phyloP scores from a whole-genome alignment of 176 grass and related monocot genomes.

The Zoysia japonica region DNA sequence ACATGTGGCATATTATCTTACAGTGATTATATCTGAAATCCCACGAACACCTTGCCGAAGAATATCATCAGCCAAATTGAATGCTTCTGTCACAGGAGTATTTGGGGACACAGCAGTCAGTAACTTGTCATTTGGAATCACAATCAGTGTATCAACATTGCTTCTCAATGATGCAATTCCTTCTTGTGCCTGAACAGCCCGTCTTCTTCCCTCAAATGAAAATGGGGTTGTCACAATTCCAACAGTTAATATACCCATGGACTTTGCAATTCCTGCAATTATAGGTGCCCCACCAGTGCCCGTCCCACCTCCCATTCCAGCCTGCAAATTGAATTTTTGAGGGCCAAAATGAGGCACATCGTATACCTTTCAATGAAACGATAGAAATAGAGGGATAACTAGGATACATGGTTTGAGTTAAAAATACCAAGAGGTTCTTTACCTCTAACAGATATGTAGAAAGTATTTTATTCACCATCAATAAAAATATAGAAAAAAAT shows the following conservation, averaged over 20 bases:
- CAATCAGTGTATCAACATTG: constrained; percentile 86
- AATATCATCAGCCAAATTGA: constrained; percentile 89
- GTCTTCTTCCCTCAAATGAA: constrained; percentile 79
- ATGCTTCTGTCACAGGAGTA: constrained; percentile 78
- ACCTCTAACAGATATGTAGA: background rate
- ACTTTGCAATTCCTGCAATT: constrained; percentile 77
- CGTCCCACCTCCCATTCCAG: constrained; percentile 87
- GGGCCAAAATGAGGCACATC: background rate
- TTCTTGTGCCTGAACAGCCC: constrained; percentile 83
- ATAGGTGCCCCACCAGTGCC: constrained; percentile 77
- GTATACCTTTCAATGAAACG: constrained; percentile 3
- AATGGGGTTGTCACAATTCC: constrained; percentile 86
- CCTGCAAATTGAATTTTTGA: constrained; percentile 46
- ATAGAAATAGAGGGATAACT: background rate
- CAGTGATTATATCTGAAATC: constrained; percentile 89
- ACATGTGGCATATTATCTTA: constrained; percentile 24
- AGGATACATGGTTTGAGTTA: background rate
- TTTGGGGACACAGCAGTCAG: constrained; percentile 79
- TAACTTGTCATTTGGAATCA: constrained; percentile 91
- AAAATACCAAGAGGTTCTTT: constrained; percentile 7
- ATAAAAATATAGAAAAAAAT: constrained; percentile 6
- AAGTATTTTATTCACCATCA: background rate
- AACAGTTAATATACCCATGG: constrained; percentile 84
- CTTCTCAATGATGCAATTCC: constrained; percentile 74
- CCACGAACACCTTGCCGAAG: constrained; percentile 79